Base-by-base conservation (phyloP, 495 filamentous ascomycete species). In the Neurospora intermedia region DNA sequence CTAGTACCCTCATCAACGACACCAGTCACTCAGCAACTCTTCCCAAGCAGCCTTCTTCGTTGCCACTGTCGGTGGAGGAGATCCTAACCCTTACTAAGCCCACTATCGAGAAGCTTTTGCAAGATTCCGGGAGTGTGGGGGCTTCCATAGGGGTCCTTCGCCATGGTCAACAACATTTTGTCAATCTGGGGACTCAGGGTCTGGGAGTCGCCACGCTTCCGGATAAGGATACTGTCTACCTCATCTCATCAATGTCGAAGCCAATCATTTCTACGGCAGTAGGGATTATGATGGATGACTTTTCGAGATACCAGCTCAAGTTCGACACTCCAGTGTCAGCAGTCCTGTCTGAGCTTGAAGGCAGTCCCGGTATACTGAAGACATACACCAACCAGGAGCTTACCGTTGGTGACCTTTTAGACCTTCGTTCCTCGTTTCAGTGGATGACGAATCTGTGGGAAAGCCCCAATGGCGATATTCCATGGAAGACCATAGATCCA, bases 241-340 rank as follows among this genome's bases (percentile, higher is more conserved):
- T 80, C 43, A 77, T 85, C 70, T 83, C 80, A 2, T 82, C 81
- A 5, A 77, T 82, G 48, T 79, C 80, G 3, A 83, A 85, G 71
- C 77, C 80, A 31, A 77, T 85, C 54, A 80, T 79, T 8, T 77
- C 79, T 40, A 75, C 78, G 10, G 75, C 78, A 2, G 71, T 84
- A 6, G 82, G 75, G 0, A 80, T 81, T 15, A 54, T 85, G n/a
- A 80, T 83, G 18, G 73, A 76, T 7, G 77, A 83, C 43, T 66
- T 66, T 18, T 72, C 73, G 5, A 75, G 74, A 31, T 66, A 81
- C 11, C 10, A 54, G 18, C 81, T 83, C 73, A 48, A 46, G 5
- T 70, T 75, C 18, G 20, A 59, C 1, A 76, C 74, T 0, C 69
- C 69, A 2, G 69, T 77, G 10, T 48, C 42, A 35, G 42, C 72